Conservation (phyloP, 1,284 basidiomycete species). For the Entoloma clypeatum region DNA sequence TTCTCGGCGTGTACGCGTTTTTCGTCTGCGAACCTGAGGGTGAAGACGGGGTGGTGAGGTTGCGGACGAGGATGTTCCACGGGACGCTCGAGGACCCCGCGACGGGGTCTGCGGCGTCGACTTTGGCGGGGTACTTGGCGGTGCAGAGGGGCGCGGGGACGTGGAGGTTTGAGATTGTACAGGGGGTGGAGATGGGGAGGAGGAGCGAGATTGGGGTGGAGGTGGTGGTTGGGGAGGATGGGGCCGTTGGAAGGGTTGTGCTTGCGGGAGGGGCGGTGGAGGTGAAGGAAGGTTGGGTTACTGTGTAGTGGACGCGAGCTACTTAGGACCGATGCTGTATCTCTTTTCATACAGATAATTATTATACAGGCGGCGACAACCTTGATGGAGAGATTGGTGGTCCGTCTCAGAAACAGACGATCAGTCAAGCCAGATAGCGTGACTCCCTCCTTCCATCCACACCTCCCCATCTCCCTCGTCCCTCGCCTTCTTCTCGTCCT, state of each 20-base stretch:
- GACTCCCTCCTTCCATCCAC: conserved; percentile 39
- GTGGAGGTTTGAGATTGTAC: conserved; percentile 35
- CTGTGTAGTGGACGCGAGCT: conserved; percentile 1
- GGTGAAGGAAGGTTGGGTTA: conserved; percentile 32
- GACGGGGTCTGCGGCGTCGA: conserved; percentile 44
- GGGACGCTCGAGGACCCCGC: conserved; percentile 40
- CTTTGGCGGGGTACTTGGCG: conserved; percentile 38
- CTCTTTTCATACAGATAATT: too few species aligned
- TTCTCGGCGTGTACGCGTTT: conserved; percentile 36
- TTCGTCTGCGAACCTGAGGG: conserved; percentile 22
- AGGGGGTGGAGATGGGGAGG: conserved; percentile 44
- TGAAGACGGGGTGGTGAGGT: too few species aligned
- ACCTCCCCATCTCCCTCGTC: conserved; percentile 10
- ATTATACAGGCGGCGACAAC: too few species aligned
- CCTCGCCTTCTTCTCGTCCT: conserved; percentile 7
- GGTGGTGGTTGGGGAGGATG: conserved; percentile 30
- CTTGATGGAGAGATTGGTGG: too few species aligned
- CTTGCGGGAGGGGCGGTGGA: conserved; percentile 37
- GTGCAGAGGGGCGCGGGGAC: conserved; percentile 31
- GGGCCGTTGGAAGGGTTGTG: conserved; percentile 30
- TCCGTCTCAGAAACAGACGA: too few species aligned
- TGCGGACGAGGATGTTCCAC: conserved; percentile 40
- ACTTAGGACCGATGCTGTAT: too few species aligned
- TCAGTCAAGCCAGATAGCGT: conserved; percentile 45
- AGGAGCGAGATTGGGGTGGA: conserved; percentile 38